Percentiles rank a stretch among this genome's conserved stretches.
phyloP scores from a whole-genome alignment of 169 alveolate species.

The Ichthyophthirius multifiliis region DNA sequence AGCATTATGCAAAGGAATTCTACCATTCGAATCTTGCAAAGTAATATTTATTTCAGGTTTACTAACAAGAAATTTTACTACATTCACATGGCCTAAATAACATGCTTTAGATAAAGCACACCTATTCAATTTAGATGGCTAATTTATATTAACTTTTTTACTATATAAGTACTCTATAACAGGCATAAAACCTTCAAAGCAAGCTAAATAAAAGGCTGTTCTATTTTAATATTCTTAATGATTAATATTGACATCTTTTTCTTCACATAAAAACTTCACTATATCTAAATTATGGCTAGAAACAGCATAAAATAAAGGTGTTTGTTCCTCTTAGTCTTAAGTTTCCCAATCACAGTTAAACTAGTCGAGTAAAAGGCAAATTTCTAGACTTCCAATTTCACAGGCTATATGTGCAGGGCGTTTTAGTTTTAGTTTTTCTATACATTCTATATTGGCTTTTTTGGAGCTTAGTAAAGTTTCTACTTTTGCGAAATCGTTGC shows the following conservation, averaged over 20 bases:
- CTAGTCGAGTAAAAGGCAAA: neutral
- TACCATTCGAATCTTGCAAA: conserved; percentile 27
- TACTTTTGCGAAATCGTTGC: too few species aligned
- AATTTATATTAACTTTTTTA: conserved; percentile 24
- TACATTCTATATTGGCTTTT: conserved; percentile 4
- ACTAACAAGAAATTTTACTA: conserved; percentile 20
- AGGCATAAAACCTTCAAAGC: conserved; percentile 26
- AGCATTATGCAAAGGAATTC: conserved; percentile 44
- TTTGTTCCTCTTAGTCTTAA: conserved; percentile 24
- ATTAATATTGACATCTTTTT: conserved; percentile 31
- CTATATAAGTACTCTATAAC: conserved; percentile 13
- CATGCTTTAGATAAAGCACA: conserved; percentile 33
- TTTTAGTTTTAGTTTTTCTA: neutral
- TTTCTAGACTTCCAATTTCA: neutral
- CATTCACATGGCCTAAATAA: conserved; percentile 26
- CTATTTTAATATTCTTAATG: conserved; percentile 40
- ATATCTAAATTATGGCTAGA: neutral
- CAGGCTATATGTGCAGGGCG: conserved; percentile 16
- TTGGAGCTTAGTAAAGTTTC: too few species aligned
- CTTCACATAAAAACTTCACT: conserved; percentile 19
- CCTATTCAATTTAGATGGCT: conserved; percentile 24
- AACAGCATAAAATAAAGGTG: conserved; percentile 38
- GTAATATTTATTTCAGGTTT: conserved; percentile 7
- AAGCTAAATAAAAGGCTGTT: conserved; percentile 46
- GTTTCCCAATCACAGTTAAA: conserved; percentile 36